Evolutionary conservation across 2,329 filamentous ascomycete genomes (phyloP).

Genomic region (Monosporascus sp.): DNA sequence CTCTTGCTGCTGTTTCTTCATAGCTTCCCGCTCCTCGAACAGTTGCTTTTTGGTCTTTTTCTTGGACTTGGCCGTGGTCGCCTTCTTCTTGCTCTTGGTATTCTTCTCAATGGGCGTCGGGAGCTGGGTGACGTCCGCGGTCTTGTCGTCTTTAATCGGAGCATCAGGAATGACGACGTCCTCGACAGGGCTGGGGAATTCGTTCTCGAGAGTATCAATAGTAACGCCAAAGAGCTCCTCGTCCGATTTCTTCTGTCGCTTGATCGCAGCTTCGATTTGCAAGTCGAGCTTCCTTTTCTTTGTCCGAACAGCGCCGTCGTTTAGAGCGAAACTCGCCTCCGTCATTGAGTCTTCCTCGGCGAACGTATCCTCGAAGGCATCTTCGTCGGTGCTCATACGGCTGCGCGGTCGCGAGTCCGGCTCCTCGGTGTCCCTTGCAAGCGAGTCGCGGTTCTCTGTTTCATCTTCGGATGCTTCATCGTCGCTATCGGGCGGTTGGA

Average conservation of each 20-base stretch:
- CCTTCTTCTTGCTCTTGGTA: constrained; percentile 50
- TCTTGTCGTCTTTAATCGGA: constrained; percentile 41
- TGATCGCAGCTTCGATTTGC: constrained; percentile 64
- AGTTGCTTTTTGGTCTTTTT: constrained; percentile 52
- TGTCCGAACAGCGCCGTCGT: constrained; percentile 45
- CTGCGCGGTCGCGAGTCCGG: constrained; percentile 77
- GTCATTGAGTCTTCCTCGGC: constrained; percentile 63
- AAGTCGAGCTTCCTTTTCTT: constrained; percentile 72
- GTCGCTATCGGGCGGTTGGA: constrained; percentile 68
- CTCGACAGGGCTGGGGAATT: constrained; percentile 42
- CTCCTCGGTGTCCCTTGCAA: constrained; percentile 75
- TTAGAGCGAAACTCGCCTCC: constrained; percentile 63
- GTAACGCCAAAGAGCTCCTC: constrained; percentile 70
- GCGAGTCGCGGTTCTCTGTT: constrained; percentile 49
- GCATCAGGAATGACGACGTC: constrained; percentile 44
- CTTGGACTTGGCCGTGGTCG: constrained; percentile 41
- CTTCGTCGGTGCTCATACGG: constrained; percentile 61
- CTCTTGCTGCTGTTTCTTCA: constrained; percentile 61
- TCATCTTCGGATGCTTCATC: constrained; percentile 86
- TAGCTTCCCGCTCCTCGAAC: constrained; percentile 36
- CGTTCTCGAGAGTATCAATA: constrained; percentile 46
- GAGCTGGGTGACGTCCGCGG: constrained; percentile 35
- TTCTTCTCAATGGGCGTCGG: constrained; percentile 39
- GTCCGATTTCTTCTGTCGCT: constrained; percentile 74
- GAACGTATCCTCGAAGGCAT: constrained; percentile 45